These are phyloP conservation scores for Curvularia sp. DNA, from an alignment of 2,329 filamentous ascomycete species.

Conservation along the genomic window DNA sequence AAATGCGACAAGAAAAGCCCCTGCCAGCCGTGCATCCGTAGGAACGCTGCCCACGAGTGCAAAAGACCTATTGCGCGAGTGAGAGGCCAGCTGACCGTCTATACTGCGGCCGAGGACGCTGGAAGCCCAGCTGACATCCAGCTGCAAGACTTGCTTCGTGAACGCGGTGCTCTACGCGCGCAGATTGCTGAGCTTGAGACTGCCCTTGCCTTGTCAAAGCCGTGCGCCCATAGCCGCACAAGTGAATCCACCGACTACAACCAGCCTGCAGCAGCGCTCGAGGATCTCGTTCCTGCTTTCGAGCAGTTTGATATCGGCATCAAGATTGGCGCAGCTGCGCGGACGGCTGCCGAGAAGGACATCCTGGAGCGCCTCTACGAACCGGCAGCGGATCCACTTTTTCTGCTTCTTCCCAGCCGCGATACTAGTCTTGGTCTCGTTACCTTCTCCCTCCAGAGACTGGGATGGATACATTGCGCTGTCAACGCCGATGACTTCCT, in stretches of 20 bases:
- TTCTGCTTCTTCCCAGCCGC: conserved; percentile 19
- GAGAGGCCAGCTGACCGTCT: conserved; percentile 22
- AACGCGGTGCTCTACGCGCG: conserved; percentile 18
- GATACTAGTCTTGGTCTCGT: conserved; percentile 15
- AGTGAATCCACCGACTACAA: conserved; percentile 15
- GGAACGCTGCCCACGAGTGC: conserved; percentile 21
- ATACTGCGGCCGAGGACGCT: conserved; percentile 8
- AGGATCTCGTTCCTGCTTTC: conserved; percentile 21
- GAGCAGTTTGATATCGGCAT: conserved; percentile 24
- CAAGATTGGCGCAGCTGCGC: conserved; percentile 1
- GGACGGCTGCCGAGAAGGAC: conserved; percentile 10
- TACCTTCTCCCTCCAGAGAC: conserved; percentile 16
- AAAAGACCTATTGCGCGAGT: conserved; percentile 20
- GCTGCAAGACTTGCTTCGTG: conserved; percentile 14
- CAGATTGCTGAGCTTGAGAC: conserved; percentile 25
- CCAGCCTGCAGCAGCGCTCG: conserved; percentile 12
- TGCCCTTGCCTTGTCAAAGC: conserved; percentile 20
- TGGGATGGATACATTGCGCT: conserved; percentile 23
- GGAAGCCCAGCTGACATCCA: conserved; percentile 9
- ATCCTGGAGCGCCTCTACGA: conserved; percentile 19
- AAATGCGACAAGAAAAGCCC: conserved; percentile 24
- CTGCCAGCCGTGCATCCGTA: conserved; percentile 17
- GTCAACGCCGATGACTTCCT: conserved; percentile 14
- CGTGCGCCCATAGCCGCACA: conserved; percentile 19
- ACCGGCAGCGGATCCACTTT: conserved; percentile 19